Conservation (phyloP, 768 basidiomycete species). For the Hortiboletus campestris region DNA sequence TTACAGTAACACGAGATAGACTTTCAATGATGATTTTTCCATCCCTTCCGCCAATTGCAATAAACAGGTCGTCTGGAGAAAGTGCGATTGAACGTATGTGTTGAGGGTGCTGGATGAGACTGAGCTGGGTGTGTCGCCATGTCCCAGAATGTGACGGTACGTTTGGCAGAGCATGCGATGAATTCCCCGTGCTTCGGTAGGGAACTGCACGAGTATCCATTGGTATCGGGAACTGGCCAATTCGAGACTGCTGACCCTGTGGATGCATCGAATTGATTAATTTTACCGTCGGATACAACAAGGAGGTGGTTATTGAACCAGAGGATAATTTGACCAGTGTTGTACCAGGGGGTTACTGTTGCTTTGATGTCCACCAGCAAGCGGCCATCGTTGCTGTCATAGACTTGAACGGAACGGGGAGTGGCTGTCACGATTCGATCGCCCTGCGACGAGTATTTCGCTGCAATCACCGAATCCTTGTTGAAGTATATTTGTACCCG, state of each 20-base stretch:
- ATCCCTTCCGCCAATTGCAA: neutral
- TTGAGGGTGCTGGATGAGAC: too few species aligned
- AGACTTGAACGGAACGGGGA: neutral
- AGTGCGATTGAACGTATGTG: too few species aligned
- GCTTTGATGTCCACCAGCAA: neutral
- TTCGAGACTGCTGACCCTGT: neutral
- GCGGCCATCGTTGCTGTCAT: neutral
- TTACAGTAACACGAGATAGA: neutral
- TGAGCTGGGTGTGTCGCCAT: too few species aligned
- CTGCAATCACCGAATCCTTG: neutral
- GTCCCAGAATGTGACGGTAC: too few species aligned
- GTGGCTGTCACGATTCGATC: conserved; percentile 1
- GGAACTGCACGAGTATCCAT: neutral
- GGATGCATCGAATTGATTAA: neutral
- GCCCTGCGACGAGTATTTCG: neutral
- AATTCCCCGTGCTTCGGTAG: neutral
- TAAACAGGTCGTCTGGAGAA: neutral
- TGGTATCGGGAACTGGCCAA: neutral
- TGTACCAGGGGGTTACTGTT: neutral
- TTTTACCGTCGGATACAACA: neutral
- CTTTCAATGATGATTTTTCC: neutral
- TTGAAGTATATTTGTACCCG: neutral
- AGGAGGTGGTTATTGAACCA: neutral
- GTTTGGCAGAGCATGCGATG: neutral
- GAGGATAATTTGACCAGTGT: neutral